Conservation (phyloP, 2,329 filamentous ascomycete species). For the Alternaria ethzedia region DNA sequence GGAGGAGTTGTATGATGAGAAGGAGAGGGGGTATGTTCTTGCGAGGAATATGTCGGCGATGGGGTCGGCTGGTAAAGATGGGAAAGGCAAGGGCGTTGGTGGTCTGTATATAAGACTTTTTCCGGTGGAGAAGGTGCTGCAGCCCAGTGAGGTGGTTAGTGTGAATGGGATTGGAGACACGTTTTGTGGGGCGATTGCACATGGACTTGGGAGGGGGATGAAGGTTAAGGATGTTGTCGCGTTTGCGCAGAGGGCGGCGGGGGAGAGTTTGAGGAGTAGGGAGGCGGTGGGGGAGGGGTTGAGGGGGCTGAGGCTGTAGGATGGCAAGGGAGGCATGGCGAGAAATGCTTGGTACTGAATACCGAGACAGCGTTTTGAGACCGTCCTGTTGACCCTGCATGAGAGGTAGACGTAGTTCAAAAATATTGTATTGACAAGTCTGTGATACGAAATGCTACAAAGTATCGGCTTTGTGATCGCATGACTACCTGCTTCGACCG, state of each 20-base stretch:
- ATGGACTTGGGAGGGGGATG: slow-evolving; percentile 69
- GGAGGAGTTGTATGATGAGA: slow-evolving; percentile 66
- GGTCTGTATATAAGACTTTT: slow-evolving; percentile 83
- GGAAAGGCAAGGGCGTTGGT: slow-evolving; percentile 60
- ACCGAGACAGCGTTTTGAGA: too few species aligned
- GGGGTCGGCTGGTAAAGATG: slow-evolving; percentile 48
- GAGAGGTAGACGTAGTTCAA: too few species aligned
- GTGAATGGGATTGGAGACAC: slow-evolving; percentile 97
- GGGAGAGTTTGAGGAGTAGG: slow-evolving; percentile 75
- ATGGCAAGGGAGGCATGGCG: too few species aligned
- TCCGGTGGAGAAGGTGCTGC: slow-evolving; percentile 68
- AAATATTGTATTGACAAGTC: too few species aligned
- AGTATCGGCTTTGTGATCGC: too few species aligned
- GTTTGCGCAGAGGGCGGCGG: slow-evolving; percentile 81
- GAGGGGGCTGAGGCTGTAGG: slow-evolving; percentile 24
- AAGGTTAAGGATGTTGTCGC: slow-evolving; percentile 69
- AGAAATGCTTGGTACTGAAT: too few species aligned
- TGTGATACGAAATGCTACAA: too few species aligned
- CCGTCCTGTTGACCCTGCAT: too few species aligned
- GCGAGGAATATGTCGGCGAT: slow-evolving; percentile 58
- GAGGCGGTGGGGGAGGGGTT: slow-evolving; percentile 73
- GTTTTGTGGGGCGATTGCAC: slow-evolving; percentile 83
- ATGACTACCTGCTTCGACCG: too few species aligned
- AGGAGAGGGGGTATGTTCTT: slow-evolving; percentile 73
- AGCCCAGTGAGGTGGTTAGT: slow-evolving; percentile 72